phyloP scores from a whole-genome alignment of 768 basidiomycete species.

The Russula compacta region DNA sequence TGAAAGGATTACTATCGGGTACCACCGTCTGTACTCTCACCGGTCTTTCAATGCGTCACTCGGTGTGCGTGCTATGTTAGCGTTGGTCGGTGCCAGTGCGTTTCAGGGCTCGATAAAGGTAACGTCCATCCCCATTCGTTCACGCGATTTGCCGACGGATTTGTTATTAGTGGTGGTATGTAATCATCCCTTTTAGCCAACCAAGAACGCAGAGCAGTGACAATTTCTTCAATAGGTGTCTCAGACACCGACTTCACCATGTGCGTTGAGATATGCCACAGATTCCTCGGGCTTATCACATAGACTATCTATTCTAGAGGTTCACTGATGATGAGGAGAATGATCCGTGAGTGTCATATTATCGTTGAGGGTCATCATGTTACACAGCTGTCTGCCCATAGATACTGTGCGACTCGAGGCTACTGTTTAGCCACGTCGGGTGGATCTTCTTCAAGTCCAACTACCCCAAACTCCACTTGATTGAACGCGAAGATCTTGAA shows the following conservation, averaged over 20 bases:
- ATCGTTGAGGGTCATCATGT: not conserved
- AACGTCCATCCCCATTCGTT: not conserved
- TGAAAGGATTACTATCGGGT: conserved; percentile 60
- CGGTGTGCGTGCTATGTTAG: conserved; percentile 48
- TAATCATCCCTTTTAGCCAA: not conserved
- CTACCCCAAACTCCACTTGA: conserved; percentile 50
- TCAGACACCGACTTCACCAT: conserved; percentile 70
- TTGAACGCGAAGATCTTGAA: conserved; percentile 63
- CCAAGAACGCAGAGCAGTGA: conserved; percentile 31
- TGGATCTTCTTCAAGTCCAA: conserved; percentile 78
- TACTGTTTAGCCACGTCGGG: conserved; percentile 73
- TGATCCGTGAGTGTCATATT: conserved; percentile 42
- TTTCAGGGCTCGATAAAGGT: conserved; percentile 80
- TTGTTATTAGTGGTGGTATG: conserved; percentile 18
- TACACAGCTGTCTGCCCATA: conserved; percentile 20
- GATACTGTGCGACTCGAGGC: conserved; percentile 67
- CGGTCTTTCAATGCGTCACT: conserved; percentile 53
- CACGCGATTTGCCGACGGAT: not conserved
- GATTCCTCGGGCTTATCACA: not conserved
- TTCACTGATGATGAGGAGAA: conserved; percentile 62
- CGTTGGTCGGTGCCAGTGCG: conserved; percentile 58
- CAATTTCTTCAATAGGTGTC: conserved; percentile 51
- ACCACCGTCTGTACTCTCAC: conserved; percentile 75
- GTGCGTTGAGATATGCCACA: conserved; percentile 28
- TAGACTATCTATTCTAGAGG: conserved; percentile 34